Percentiles rank a stretch among this genome's conserved stretches.
phyloP scores from a whole-genome alignment of 1,139 yeast genomes.

The Geotrichum histeridarum region DNA sequence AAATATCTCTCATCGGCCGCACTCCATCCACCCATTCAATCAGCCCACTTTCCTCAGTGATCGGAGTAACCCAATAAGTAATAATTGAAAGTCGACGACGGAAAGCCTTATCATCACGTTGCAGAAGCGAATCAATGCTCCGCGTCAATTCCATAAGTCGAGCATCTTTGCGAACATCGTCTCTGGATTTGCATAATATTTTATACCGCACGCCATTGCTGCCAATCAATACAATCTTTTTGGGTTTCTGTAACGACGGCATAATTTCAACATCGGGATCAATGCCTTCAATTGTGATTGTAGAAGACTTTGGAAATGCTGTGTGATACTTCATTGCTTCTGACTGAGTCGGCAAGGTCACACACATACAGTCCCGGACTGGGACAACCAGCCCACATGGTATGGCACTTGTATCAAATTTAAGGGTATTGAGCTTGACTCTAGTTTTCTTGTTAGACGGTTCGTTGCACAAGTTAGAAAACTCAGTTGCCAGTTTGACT shows the following conservation, averaged over 20 bases:
- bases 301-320: constrained; percentile 53
- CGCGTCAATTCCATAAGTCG: constrained; percentile 89
- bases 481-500: constrained; percentile 32
- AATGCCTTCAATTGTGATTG: constrained; percentile 49
- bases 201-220: constrained; percentile 68
- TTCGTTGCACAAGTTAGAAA: constrained; percentile 36
- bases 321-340: constrained; percentile 43
- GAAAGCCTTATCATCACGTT: constrained; percentile 63
- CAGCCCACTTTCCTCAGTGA: constrained; percentile 81
- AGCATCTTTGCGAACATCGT: constrained; percentile 93
- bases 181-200: constrained; percentile 76
- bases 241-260: constrained; percentile 81
- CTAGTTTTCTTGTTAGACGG: constrained; percentile 25
- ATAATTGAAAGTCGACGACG: constrained; percentile 66
- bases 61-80: constrained; percentile 84
- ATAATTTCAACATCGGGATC: constrained; percentile 64
- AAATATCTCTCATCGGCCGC: constrained; percentile 67
- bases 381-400: constrained; percentile 79
- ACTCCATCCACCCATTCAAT: constrained; percentile 92
- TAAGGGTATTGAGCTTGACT: constrained; percentile 30
- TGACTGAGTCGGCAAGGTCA: constrained; percentile 52
- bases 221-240: constrained; percentile 70
- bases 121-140: constrained; percentile 70
- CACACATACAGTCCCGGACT: constrained; percentile 65
- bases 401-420: constrained; percentile 46